Base-by-base conservation (phyloP, 1,139 yeast genomes). In the Candida buenavistaensis region DNA sequence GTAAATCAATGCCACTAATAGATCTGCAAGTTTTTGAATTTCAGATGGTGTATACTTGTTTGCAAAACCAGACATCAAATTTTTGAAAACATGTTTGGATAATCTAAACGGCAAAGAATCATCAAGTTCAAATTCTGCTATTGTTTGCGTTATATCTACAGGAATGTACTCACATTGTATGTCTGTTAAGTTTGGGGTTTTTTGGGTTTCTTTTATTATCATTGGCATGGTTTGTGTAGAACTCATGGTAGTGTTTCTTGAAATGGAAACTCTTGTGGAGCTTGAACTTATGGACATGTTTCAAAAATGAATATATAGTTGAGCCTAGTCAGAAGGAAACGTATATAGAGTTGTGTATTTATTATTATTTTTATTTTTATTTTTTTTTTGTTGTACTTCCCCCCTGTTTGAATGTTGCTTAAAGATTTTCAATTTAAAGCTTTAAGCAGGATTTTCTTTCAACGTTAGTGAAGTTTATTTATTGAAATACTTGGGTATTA, bases 81-180 rank as follows among this genome's bases (percentile, higher is more conserved):
- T 29, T 12, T 35, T 32, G 9, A 11, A 26, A 4, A 35, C 26
- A 20, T 35, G 37, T 17, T 28, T 26, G n/a, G 32, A 16, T 7
- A 31, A 20, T 10, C 35, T 25, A 15, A 12, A 31, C 2, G 37
- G 30, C 17, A 28, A 29, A 7, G 33, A 34, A 17, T 37, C 36
- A 16, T 34, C 33, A 14, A 36, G 25, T 28, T 37, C 40, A 16
- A 30, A 31, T 5, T 34, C 28, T n/a, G 36, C 35, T 8, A 32
- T 32, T 10, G 36, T 26, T 25, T 23, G 32, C 5, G 24, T 28
- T 9, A 16, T 19, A 23, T 27, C 29, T 13, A 33, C 11, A 4
- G 27, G 28, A 14, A 7, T 26, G 16, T 25, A 26, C 9, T 33
- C 32, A 21, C 19, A 29, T 21, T 23, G 27, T 12, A 34, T 30